phyloP scores from a whole-genome alignment of 805 yeast genomes.

The Monosporozyma yasuniensis region DNA sequence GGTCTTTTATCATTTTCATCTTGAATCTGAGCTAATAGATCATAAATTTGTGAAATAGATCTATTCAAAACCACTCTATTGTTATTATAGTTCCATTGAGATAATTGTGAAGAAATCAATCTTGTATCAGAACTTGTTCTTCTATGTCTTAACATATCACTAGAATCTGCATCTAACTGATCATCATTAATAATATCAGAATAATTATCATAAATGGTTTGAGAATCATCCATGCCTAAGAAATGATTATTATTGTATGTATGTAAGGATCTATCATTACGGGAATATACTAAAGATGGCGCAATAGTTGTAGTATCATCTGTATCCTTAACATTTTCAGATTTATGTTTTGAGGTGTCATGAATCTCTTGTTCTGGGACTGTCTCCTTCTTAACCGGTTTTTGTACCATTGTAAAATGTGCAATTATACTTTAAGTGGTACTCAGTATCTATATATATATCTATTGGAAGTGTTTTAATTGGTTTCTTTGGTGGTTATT shows the following conservation, averaged over 20 bases:
- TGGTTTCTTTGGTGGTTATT: not conserved
- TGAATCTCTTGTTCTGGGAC: not conserved
- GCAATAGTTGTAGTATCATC: constrained; percentile 6
- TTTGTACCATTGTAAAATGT: not conserved
- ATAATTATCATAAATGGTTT: not conserved
- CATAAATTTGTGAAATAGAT: constrained; percentile 46
- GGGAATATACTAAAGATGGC: constrained; percentile 8
- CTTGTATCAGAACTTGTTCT: constrained; percentile 13
- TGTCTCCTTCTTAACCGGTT: not conserved
- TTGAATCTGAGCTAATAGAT: constrained; percentile 42
- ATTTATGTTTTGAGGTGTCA: not conserved
- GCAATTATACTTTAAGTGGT: not conserved
- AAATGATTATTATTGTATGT: not conserved
- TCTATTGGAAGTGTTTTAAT: not conserved
- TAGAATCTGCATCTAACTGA: not conserved
- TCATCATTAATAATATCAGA: not conserved
- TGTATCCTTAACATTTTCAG: not conserved
- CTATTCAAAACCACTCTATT: constrained; percentile 57
- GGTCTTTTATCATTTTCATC: constrained; percentile 53
- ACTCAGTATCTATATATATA: not conserved
- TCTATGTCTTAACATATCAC: not conserved
- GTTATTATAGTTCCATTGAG: constrained; percentile 70
- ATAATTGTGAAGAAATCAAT: constrained; percentile 34
- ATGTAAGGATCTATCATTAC: constrained; percentile 4
- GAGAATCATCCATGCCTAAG: constrained; percentile 1